phyloP scores from a whole-genome alignment of 495 filamentous ascomycete species.

The Cryomyces minteri region DNA sequence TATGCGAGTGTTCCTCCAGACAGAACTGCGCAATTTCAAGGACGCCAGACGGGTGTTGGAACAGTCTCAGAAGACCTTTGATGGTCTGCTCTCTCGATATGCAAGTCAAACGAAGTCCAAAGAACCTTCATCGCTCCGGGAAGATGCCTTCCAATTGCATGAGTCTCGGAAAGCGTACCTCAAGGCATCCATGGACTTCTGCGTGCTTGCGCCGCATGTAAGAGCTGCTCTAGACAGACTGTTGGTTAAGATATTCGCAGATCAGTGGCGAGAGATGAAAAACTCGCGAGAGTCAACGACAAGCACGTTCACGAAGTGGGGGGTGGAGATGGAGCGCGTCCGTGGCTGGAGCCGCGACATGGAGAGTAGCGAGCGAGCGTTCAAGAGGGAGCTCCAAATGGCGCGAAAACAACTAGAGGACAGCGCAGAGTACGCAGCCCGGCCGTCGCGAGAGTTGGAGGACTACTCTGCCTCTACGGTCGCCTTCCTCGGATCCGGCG shows the following conservation, averaged over 20 bases:
- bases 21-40: conserved; percentile 53
- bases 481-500: conserved; percentile 59
- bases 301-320: conserved; percentile 39
- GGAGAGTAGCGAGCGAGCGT: conserved; percentile 62
- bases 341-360: conserved; percentile 85
- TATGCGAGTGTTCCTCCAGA: conserved; percentile 51
- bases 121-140: conserved; percentile 72
- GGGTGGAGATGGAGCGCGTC: conserved; percentile 71
- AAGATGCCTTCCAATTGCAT: conserved; percentile 92
- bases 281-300: conserved; percentile 39
- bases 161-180: conserved; percentile 85
- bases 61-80: conserved; percentile 64
- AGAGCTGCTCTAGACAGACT: conserved; percentile 65
- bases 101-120: conserved; percentile 76
- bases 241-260: conserved; percentile 65
- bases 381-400: conserved; percentile 56
- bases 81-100: conserved; percentile 62
- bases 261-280: conserved; percentile 74
- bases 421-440: conserved; percentile 41
- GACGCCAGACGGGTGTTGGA: conserved; percentile 62
- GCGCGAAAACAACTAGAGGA: conserved; percentile 77
- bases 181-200: conserved; percentile 85
- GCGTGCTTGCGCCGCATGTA: conserved; percentile 65
- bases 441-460: conserved; percentile 80
- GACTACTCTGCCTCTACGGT: conserved; percentile 81